Evolutionary conservation across 306 rosid species (phyloP).

Genomic region (Urtica urens): DNA sequence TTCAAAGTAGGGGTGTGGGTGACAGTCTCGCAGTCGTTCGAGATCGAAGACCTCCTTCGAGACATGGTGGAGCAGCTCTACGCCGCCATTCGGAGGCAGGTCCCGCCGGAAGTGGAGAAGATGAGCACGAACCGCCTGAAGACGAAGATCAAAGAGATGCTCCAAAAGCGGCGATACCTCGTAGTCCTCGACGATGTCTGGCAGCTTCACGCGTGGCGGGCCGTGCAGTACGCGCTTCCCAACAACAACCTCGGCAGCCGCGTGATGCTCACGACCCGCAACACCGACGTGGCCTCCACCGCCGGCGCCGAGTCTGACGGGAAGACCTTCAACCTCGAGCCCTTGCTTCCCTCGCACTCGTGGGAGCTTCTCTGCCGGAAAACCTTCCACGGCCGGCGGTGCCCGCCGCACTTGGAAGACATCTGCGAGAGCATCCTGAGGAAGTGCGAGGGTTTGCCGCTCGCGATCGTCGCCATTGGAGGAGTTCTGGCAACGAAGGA

Average conservation of each 20-base stretch:
- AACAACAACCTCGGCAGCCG: constrained; percentile 43
- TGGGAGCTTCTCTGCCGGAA: constrained; percentile 49
- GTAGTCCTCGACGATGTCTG: constrained; percentile 56
- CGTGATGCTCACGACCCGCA: constrained; percentile 52
- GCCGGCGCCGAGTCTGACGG: constrained; percentile 32
- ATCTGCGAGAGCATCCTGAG: constrained; percentile 29
- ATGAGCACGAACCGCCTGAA: constrained; percentile 30
- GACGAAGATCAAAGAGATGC: constrained; percentile 32
- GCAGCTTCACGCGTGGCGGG: constrained; percentile 49
- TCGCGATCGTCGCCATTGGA: constrained; percentile 67
- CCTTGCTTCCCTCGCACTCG: constrained; percentile 35
- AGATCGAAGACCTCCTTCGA: constrained; percentile 34
- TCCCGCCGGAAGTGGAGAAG: constrained; percentile 31
- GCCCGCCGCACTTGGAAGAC: constrained; percentile 39
- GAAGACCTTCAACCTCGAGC: constrained; percentile 31
- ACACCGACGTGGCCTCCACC: constrained; percentile 32
- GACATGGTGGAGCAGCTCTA: constrained; percentile 39
- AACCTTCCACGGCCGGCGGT: constrained; percentile 33
- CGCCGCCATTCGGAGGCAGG: constrained; percentile 20
- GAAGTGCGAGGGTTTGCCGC: constrained; percentile 67
- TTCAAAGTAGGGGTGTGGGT: constrained; percentile 46
- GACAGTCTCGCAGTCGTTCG: constrained; percentile 37
- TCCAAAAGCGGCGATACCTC: constrained; percentile 38
- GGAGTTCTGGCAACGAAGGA: constrained; percentile 59
- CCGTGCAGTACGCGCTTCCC: constrained; percentile 46